A percentile compares a stretch with the other conserved stretches of the same genome.
Conservation (phyloP, 2,329 filamentous ascomycete genomes). For the Stenocarpella maydis region DNA sequence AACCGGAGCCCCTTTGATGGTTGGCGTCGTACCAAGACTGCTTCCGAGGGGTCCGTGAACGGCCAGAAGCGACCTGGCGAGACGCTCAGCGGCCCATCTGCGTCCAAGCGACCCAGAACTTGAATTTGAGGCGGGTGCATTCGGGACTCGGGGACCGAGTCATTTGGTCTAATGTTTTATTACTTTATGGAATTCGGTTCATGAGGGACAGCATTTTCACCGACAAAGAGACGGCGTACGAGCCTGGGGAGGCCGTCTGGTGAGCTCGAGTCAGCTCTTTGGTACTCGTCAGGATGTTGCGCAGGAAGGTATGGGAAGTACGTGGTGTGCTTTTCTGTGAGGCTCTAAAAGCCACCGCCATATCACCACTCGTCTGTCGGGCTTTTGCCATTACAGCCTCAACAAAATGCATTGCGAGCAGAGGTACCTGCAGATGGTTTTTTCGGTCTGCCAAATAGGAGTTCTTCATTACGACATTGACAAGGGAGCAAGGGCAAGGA, state of each 20-base stretch:
- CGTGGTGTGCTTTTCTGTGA: constrained; percentile 13
- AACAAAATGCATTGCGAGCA: constrained; percentile 32
- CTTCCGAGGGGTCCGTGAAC: constrained; percentile 45
- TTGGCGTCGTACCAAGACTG: constrained; percentile 72
- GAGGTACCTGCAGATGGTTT: constrained; percentile 27
- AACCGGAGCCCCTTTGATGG: constrained; percentile 69
- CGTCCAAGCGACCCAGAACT: constrained; percentile 50
- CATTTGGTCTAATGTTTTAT: constrained; percentile 9
- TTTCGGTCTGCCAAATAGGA: constrained; percentile 27
- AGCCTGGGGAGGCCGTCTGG: neutral
- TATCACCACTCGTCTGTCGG: constrained; percentile 25
- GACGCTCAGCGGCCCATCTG: constrained; percentile 42
- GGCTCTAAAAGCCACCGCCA: constrained; percentile 5
- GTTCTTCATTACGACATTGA: constrained; percentile 29
- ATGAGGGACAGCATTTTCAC: constrained; percentile 14
- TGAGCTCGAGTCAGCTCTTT: neutral
- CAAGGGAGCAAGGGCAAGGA: constrained; percentile 32
- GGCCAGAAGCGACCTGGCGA: constrained; percentile 56
- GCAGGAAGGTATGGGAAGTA: constrained; percentile 19
- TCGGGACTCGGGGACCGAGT: constrained; percentile 1
- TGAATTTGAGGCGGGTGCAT: constrained; percentile 30
- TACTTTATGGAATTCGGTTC: constrained; percentile 9
- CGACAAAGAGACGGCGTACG: neutral
- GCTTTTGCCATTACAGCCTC: constrained; percentile 26
- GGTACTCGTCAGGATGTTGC: neutral